Percentiles rank a stretch among this genome's conserved stretches.
Evolutionary conservation across 1,139 yeast species (phyloP).

Genomic region (Blastobotrys indianensis): DNA sequence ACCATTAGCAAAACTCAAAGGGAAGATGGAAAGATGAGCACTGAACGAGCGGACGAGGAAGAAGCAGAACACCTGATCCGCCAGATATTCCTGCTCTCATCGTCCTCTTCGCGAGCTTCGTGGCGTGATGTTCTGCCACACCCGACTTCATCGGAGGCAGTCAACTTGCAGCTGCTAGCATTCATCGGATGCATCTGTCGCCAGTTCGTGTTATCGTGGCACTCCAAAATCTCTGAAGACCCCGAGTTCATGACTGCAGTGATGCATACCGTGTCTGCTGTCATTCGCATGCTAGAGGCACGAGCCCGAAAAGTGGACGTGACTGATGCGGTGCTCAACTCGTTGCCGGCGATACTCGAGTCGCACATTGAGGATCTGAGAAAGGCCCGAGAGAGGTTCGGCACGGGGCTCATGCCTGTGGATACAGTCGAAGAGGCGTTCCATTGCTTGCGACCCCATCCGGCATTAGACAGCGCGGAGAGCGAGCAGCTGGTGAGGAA

Average conservation of each 20-base stretch:
- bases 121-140: conserved; percentile 31
- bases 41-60: too few relatives aligned
- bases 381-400: conserved; percentile 21
- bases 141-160: conserved; percentile 30
- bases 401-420: conserved; percentile 23
- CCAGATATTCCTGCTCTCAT: conserved; percentile 25
- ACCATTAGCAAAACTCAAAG: too few relatives aligned
- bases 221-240: conserved; percentile 38
- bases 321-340: conserved; percentile 37
- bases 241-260: conserved; percentile 38
- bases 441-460: conserved; percentile 43
- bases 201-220: conserved; percentile 46
- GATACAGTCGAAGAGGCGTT: conserved; percentile 33
- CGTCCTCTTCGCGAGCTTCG: conserved; percentile 14
- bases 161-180: conserved; percentile 42
- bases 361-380: conserved; percentile 33
- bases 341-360: conserved; percentile 38
- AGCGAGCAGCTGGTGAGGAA: conserved; percentile 31
- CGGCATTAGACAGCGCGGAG: conserved; percentile 36
- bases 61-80: conserved; percentile 25
- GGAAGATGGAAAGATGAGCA: too few relatives aligned
- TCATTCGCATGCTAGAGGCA: conserved; percentile 10
- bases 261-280: conserved; percentile 22
- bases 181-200: conserved; percentile 40
- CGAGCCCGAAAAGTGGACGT: conserved; percentile 28